Conservation (phyloP, 2,329 filamentous ascomycete species). For the Karstenula rhodostoma region DNA sequence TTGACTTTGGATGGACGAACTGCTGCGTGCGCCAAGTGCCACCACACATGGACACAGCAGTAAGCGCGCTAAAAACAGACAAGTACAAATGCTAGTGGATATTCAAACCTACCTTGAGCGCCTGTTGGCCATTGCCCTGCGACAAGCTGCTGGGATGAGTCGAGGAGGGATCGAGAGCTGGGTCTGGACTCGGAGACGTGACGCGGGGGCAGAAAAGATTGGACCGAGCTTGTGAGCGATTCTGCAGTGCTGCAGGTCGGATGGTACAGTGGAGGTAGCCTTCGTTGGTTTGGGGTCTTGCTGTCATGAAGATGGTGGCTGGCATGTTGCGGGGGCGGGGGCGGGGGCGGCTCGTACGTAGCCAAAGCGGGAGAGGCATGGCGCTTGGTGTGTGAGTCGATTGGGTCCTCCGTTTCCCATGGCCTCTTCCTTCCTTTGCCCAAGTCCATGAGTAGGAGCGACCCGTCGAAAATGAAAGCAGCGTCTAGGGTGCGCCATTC, state of each 20-base stretch:
- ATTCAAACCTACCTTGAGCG: constrained; percentile 28
- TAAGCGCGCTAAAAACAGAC: constrained; percentile 20
- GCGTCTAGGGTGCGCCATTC: constrained; percentile 36
- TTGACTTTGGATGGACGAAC: constrained; percentile 16
- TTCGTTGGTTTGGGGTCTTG: constrained; percentile 28
- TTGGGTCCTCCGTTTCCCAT: constrained; percentile 38
- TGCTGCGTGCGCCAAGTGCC: constrained; percentile 19
- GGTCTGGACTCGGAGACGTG: constrained; percentile 20
- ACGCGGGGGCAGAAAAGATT: constrained; percentile 17
- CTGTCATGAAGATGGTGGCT: constrained; percentile 33
- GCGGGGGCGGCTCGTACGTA: constrained; percentile 30
- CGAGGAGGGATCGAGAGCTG: constrained; percentile 34
- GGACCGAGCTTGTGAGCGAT: constrained; percentile 17
- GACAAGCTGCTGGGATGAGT: constrained; percentile 27
- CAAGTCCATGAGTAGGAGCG: constrained; percentile 40
- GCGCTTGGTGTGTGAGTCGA: constrained; percentile 27
- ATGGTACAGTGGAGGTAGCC: constrained; percentile 34
- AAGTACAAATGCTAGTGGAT: constrained; percentile 12
- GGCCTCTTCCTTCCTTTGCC: constrained; percentile 39
- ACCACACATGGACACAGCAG: constrained; percentile 18
- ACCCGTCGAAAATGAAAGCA: constrained; percentile 26
- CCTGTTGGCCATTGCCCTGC: constrained; percentile 20
- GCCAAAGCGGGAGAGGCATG: constrained; percentile 24
- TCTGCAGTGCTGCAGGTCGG: constrained; percentile 27
- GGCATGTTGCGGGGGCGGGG: constrained; percentile 40